Conservation (phyloP, 2,329 filamentous ascomycete genomes). For the Madurella fahalii region DNA sequence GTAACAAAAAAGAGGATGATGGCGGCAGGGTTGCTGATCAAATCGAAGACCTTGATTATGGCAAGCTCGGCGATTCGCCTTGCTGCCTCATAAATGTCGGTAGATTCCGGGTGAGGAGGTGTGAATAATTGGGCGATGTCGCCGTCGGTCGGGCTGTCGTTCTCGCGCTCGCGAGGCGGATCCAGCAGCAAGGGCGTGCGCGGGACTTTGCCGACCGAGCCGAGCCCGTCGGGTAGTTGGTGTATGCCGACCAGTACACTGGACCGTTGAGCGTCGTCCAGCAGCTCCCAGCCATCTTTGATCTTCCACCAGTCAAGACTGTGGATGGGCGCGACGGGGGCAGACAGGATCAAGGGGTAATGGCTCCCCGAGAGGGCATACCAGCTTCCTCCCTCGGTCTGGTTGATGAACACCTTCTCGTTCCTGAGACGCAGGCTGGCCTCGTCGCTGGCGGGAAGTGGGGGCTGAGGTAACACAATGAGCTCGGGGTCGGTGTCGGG, state of each 20-base stretch:
- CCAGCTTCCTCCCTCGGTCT: slow-evolving; percentile 82
- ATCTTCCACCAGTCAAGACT: slow-evolving; percentile 46
- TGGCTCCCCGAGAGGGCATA: slow-evolving; percentile 84
- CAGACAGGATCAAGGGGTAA: slow-evolving; percentile 81
- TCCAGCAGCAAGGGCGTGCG: slow-evolving; percentile 10
- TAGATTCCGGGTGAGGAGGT: slow-evolving; percentile 32
- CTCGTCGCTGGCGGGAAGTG: slow-evolving; percentile 55
- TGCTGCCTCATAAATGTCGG: slow-evolving; percentile 47
- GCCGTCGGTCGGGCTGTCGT: neutral
- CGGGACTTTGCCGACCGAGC: neutral
- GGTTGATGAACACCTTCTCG: slow-evolving; percentile 77
- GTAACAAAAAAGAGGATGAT: slow-evolving; percentile 44
- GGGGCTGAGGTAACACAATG: slow-evolving; percentile 80
- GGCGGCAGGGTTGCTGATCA: slow-evolving; percentile 53
- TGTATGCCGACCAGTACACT: slow-evolving; percentile 70
- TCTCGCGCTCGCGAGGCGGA: slow-evolving; percentile 8
- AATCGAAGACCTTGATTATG: slow-evolving; percentile 48
- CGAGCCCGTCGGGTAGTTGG: slow-evolving; percentile 46
- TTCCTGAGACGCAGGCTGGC: slow-evolving; percentile 49
- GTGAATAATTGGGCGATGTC: slow-evolving; percentile 17
- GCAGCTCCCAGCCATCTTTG: slow-evolving; percentile 33
- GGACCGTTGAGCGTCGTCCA: slow-evolving; percentile 47
- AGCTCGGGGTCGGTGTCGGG: slow-evolving; percentile 67
- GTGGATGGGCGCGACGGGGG: slow-evolving; percentile 45
- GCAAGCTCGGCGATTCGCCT: slow-evolving; percentile 49